Base-by-base conservation (phyloP, 805 yeast species). In the Metschnikowia lochheadii region DNA sequence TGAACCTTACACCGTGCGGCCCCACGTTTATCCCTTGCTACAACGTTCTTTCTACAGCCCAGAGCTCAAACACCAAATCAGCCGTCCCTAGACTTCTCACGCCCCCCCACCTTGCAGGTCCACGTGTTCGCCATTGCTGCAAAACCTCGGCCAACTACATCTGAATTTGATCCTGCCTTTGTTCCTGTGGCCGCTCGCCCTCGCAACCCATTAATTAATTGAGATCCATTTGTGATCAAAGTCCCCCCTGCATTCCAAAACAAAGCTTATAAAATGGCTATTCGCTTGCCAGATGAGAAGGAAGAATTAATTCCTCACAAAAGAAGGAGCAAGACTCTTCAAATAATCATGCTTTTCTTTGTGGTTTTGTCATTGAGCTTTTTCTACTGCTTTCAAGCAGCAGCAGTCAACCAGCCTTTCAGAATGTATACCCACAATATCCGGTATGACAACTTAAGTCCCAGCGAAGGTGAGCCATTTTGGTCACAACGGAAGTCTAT, bases 401-500 rank as follows among this genome's bases (percentile, higher is more conserved):
- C 38, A 1, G 38, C 32, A 2, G 18, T 20, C 38, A 5, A 6
- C 17, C 40, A 23, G 40, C 15, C 41, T 11, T 32, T 49, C 42
- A 41, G 58, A 13, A 37, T 56, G 33, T 77, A 76, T 56, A 69
- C 78, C 20, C 72, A 78, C 55, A 78, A 78, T 54, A 73, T 78
- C 45, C 62, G 82, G 32, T 74, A 61, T 50, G 81, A 76, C 51
- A 75, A 74, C 56, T 54, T 58, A 15, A 52, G 61, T 23, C 62
- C 65, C 0, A 71, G 58, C 38, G 54, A 60, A 6, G 72, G 70
- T 14, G 85, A 81, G 58, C 56, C 59, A 47, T 69, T 70, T 1
- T 81, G 85, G 85, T 51, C 52, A 3, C 63, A 56, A 15, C 69
- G 85, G 33, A 68, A 68, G 52, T 56, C 54, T 2, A 69, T 66